Percentiles rank a stretch among this genome's conserved stretches.
Evolutionary conservation across 345 rosid species (phyloP).

Genomic region (Draba incana): DNA sequence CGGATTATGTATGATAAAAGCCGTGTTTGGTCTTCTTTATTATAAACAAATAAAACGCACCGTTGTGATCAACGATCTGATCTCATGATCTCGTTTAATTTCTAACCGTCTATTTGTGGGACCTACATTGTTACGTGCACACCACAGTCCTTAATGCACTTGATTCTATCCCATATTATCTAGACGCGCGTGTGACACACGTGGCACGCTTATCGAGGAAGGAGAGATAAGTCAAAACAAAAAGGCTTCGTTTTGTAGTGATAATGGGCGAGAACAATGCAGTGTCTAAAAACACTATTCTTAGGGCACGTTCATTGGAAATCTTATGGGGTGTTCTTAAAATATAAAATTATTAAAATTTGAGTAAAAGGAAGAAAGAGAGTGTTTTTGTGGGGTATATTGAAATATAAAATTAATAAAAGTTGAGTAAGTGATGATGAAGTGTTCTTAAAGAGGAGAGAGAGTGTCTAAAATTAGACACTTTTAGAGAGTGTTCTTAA

Average conservation of each 20-base stretch:
- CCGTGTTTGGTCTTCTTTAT: conserved; percentile 63
- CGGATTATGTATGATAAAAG: conserved; percentile 48
- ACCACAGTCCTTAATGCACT: conserved; percentile 9
- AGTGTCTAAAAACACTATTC: too few relatives aligned
- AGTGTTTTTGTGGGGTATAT: too few relatives aligned
- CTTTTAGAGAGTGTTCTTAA: too few relatives aligned
- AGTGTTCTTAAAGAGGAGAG: too few relatives aligned
- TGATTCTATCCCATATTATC: conserved; percentile 12
- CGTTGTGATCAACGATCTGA: conserved; percentile 12
- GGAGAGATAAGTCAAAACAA: too few relatives aligned
- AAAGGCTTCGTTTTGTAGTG: not conserved
- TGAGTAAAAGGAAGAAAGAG: too few relatives aligned
- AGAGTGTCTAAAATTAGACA: too few relatives aligned
- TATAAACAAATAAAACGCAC: conserved; percentile 36
- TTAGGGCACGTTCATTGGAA: too few relatives aligned
- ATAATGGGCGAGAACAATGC: conserved; percentile 2
- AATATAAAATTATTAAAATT: too few relatives aligned
- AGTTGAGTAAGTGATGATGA: too few relatives aligned
- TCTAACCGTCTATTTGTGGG: conserved; percentile 18
- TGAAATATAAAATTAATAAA: too few relatives aligned
- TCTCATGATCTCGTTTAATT: not conserved
- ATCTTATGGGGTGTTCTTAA: too few relatives aligned
- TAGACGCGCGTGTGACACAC: conserved; percentile 22
- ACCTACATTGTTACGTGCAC: not conserved
- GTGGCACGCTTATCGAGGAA: conserved; percentile 32